Percentiles rank a stretch among this genome's conserved stretches.
These are phyloP conservation scores for Neurospora sp. DNA, from an alignment of 495 filamentous ascomycete genomes.

Conservation along the genomic window DNA sequence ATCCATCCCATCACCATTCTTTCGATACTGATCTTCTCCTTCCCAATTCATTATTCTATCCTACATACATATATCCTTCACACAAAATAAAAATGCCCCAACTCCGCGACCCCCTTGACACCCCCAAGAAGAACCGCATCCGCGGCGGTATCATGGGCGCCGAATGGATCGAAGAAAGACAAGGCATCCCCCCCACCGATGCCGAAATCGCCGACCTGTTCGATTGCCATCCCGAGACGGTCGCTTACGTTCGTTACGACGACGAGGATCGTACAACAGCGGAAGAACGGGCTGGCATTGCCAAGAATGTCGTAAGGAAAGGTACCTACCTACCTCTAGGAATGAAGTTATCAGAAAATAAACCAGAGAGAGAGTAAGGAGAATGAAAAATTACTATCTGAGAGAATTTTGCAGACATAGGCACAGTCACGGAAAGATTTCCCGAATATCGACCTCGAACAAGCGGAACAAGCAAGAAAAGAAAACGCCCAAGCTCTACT, in stretches of 20 bases:
- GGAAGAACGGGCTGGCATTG: too few species aligned
- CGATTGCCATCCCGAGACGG: background rate
- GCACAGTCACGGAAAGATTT: background rate
- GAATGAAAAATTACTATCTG: too few species aligned
- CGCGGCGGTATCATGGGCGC: background rate
- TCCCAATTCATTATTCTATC: too few species aligned
- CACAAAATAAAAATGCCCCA: background rate
- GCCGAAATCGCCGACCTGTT: rapidly evolving
- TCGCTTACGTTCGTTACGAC: background rate
- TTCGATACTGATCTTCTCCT: too few species aligned
- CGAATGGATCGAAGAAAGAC: background rate
- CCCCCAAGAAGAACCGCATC: background rate
- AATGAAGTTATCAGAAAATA: too few species aligned
- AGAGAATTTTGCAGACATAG: background rate
- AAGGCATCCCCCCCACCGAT: background rate
- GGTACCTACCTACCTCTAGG: background rate
- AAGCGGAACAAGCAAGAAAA: background rate
- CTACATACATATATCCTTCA: too few species aligned
- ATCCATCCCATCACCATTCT: too few species aligned
- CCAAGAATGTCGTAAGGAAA: background rate
- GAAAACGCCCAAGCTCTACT: background rate
- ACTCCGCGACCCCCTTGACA: background rate
- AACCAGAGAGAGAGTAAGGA: background rate
- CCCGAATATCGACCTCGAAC: background rate
- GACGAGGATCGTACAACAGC: background rate